Base-by-base conservation (phyloP, 768 basidiomycete species). In the Macrolepiota albuminosa region DNA sequence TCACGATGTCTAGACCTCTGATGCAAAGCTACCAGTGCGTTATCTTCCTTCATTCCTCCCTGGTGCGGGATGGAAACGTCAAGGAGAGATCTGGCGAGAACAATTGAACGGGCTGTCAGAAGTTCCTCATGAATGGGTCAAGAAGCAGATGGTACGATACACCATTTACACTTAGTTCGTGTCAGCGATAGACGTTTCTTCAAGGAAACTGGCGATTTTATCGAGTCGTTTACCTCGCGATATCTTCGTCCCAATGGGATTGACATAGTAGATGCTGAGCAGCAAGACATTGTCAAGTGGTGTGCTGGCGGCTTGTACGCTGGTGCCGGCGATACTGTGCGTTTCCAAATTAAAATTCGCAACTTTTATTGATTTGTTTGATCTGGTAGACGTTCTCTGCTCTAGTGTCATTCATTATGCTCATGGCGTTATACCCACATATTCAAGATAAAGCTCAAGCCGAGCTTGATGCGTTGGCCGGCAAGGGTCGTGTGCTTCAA, bases 1-100 rank as follows among this genome's bases (percentile, higher is more conserved):
- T 52, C 14, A 14, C 21, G 33, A 34, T 43, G 14, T 10, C 29
- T 29, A 29, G 29, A 50, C 10, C 29, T 42, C 40, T 59, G 10
- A 52, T 48, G 14, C 8, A 18, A 51, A 34, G 39, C 39, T 5
- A 47, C 26, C 2, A 80, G 78, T 84, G 24, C 80, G 80, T 33
- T 76, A 79, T 53, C 59, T 84, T n/a, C 84, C 84, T 3, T 69
- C 74, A 3, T 83, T 71, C 67, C 65, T 84, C 34, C 84, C 84
- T 7, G 80, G 81, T 13, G 76, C 77, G 6, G 69, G 63, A 0
- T 84, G 81, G 72, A 80, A 79, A 60, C 74, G 76, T 5, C 74
- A 79, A 66, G 82, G 78, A 33, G 66, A 71, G 14, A 64, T 54
- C 31, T 83, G 80, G 81, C 62, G 66, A 59, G 63, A 66, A 62